Evolutionary conservation across 192 early-diverging fungal species (phyloP).

Genomic region (Jimgerdemannia flammicorona): DNA sequence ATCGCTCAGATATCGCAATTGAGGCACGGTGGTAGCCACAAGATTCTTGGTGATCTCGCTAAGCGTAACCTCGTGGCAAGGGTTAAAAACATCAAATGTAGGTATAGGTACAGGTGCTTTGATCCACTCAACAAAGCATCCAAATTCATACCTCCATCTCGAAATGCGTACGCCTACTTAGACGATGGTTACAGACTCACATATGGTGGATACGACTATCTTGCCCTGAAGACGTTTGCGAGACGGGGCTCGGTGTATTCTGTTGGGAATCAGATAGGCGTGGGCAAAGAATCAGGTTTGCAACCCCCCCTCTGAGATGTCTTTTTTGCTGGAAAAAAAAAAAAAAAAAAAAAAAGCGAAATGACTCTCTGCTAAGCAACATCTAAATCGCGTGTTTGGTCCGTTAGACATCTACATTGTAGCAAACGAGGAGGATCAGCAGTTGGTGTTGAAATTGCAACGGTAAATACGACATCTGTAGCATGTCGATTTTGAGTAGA

Average conservation of each 20-base stretch:
- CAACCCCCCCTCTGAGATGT: neutral
- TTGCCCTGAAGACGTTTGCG: slow-evolving; percentile 90
- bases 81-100: slow-evolving; percentile 80
- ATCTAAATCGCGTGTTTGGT: neutral
- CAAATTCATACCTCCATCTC: slow-evolving; percentile 35
- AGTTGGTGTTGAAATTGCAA: slow-evolving; percentile 96
- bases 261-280: slow-evolving; percentile 99
- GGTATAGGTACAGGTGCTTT: slow-evolving; percentile 11
- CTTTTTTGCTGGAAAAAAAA: no score
- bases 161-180: slow-evolving; percentile 15
- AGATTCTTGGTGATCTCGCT: slow-evolving; percentile 81
- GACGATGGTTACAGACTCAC: slow-evolving; percentile 96
- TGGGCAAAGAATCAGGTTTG: slow-evolving; percentile 93
- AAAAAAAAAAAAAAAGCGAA: no score
- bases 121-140: no score
- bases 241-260: slow-evolving; percentile 85
- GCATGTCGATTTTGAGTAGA: no score
- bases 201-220: slow-evolving; percentile 99
- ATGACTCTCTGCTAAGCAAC: no score
- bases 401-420: slow-evolving; percentile 90
- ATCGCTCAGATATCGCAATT: slow-evolving; percentile 95
- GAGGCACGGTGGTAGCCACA: slow-evolving; percentile 79
- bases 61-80: slow-evolving; percentile 88
- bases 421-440: slow-evolving; percentile 85
- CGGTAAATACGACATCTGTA: slow-evolving; percentile 33